Evolutionary conservation across 31 red algal genomes (phyloP), one percentile per base, ranked within the genome.

Genomic region (Odonthalia washingtoniensis): DNA sequence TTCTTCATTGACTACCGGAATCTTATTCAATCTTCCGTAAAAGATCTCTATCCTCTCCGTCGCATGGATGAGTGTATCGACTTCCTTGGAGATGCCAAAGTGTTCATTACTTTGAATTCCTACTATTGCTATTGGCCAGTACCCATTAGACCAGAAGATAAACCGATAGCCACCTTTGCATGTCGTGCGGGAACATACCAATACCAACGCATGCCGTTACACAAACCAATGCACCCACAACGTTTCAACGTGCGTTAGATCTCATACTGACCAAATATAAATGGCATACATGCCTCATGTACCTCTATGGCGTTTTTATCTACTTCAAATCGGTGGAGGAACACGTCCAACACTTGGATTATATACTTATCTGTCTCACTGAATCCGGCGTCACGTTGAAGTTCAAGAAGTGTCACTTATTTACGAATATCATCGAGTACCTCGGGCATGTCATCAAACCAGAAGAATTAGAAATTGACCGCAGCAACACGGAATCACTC

Each of bases 1-100:
- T 86, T 86, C 3, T 86, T n/a, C 27, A 66, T 86, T 0, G 70
- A 86, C 70, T 86, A 86, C 70, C 67, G 83, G 35, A 39, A 70
- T 28, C 41, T 86, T 3, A 75, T 53, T n/a, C 41, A 3, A 27
- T 40, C 40, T 28, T 62, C 67, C 35, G 83, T 86, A 9, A 72
- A 53, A 0, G 70, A 75, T 26, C 45, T 46, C 32, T 86, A 86
- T 38, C 83, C 83, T 0, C 14, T 86, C 18, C 81, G 66, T 24
- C 65, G 80, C 38, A 85, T 85, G 65, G 81, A 72, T 21, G n/a
- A 85, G 67, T 49, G 39, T 42, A 72, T 85, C 17, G 81, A 85
- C 42, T 85, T 38, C 0, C 0, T 85, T 0, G 4, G 67, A 0
- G 65, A 75, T 14, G 34, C 65, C 1, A 33, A 27, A 3, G 67